Conservation (phyloP, 2,329 filamentous ascomycete genomes). For the Dactylonectria estremocensis region DNA sequence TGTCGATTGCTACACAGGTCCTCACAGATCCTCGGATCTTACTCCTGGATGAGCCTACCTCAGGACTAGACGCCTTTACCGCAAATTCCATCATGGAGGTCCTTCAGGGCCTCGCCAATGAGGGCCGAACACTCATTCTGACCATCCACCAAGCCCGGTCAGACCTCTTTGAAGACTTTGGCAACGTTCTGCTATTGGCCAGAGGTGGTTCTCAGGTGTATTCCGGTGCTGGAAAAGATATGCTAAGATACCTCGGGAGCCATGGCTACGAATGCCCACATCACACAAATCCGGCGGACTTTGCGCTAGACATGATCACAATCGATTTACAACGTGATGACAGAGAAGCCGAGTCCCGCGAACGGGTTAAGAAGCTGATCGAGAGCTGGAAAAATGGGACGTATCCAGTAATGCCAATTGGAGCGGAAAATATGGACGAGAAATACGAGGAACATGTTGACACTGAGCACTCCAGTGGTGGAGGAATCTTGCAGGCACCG, state of each 20-base stretch:
- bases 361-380: slow-evolving; percentile 74
- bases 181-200: slow-evolving; percentile 79
- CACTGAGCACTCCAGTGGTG: not conserved
- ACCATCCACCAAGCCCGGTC: slow-evolving; percentile 85
- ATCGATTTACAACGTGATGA: slow-evolving; percentile 79
- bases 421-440: slow-evolving; percentile 47
- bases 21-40: slow-evolving; percentile 82
- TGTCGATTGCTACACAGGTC: slow-evolving; percentile 84
- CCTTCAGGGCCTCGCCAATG: slow-evolving; percentile 77
- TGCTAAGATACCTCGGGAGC: slow-evolving; percentile 75
- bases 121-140: slow-evolving; percentile 82
- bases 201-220: slow-evolving; percentile 79
- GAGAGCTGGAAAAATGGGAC: slow-evolving; percentile 65
- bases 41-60: slow-evolving; percentile 83
- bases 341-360: slow-evolving; percentile 74
- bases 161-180: slow-evolving; percentile 80
- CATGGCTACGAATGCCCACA: slow-evolving; percentile 76
- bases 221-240: slow-evolving; percentile 72
- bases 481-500: not conserved
- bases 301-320: slow-evolving; percentile 83
- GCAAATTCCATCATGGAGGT: slow-evolving; percentile 84
- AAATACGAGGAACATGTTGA: slow-evolving; percentile 5
- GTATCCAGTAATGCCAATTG: slow-evolving; percentile 31
- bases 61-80: slow-evolving; percentile 83
- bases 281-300: slow-evolving; percentile 84